Base-by-base conservation (phyloP, 1,284 basidiomycete species). In the Acaromyces ingoldii region DNA sequence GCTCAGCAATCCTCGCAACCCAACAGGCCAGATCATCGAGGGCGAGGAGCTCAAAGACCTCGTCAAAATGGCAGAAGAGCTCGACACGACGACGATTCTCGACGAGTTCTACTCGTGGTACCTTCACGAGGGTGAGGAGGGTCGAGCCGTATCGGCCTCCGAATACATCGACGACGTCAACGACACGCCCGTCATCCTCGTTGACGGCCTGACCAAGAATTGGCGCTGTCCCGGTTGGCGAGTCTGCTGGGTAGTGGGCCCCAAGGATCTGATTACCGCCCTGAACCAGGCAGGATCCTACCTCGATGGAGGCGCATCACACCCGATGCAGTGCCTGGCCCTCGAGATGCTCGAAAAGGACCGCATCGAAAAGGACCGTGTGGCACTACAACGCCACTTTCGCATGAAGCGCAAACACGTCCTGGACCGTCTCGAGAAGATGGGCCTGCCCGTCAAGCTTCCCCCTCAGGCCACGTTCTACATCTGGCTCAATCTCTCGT, bases 61-160 rank as follows among this genome's bases (percentile, higher is more conserved):
- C 10, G 89, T 92, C 6, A 72, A 80, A 6, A 78, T 91, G 31
- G 81, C 84, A 45, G 81, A 83, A 36, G 60, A 86, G 83, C 66
- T 82, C 80, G 77, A 78, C 4, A 87, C 86, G 3, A 93, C 91
- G 6, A 70, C 92, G 44, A 83, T 95, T 60, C 81, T 93, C 29
- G 89, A 93, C 73, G 90, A 93, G 84, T 90, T 91, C 76, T 91
- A 91, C 75, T 88, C 87, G 7, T 89, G 89, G 57, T 95, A 92
- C 75, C 85, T 85, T 17, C 87, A 91, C 46, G 77, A 84, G 60
- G 83, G 85, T 11, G 79, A 81, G 42, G 86, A 89, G 56, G 91
- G 91, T 13, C 83, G 84, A 59, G 85, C 86, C 15, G 77, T 93
- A 26, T 91, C 88, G 9, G 87, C 87, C 0, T 90, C 91, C 0